A percentile compares a stretch with the other conserved stretches of the same genome.
phyloP scores from a whole-genome alignment of 1,139 yeast species.

The Pichia sp. region DNA sequence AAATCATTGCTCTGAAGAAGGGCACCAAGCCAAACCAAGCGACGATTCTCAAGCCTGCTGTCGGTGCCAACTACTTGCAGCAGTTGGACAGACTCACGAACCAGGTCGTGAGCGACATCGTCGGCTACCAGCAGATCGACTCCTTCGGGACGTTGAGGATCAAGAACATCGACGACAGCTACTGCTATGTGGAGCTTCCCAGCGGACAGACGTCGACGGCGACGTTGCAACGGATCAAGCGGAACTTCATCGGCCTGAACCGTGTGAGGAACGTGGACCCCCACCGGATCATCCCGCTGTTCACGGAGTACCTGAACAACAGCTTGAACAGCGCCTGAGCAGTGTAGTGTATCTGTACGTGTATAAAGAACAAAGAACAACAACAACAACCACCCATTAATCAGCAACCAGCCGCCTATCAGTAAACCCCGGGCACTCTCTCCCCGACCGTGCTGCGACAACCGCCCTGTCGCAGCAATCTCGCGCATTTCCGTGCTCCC shows the following conservation, averaged over 20 bases:
- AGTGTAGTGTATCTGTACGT: neutral
- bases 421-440: too few species aligned
- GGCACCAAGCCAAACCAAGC: constrained; percentile 78
- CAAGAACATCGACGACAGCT: constrained; percentile 27
- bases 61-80: constrained; percentile 72
- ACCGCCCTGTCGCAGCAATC: too few species aligned
- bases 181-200: constrained; percentile 59
- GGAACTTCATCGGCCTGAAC: constrained; percentile 79
- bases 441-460: too few species aligned
- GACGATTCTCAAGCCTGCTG: constrained; percentile 69
- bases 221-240: constrained; percentile 76
- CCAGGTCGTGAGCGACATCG: constrained; percentile 53
- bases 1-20: constrained; percentile 58
- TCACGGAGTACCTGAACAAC: constrained; percentile 69
- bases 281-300: constrained; percentile 65
- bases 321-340: constrained; percentile 35
- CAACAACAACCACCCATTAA: too few species aligned
- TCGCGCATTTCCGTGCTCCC: too few species aligned
- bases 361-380: too few species aligned
- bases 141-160: constrained; percentile 47
- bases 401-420: too few species aligned
- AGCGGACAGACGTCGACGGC: constrained; percentile 63
- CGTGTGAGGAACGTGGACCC: constrained; percentile 71
- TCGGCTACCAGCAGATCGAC: constrained; percentile 59
- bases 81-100: constrained; percentile 76